Conservation (phyloP, 2,329 filamentous ascomycete genomes). For the Falciphora oryzae region DNA sequence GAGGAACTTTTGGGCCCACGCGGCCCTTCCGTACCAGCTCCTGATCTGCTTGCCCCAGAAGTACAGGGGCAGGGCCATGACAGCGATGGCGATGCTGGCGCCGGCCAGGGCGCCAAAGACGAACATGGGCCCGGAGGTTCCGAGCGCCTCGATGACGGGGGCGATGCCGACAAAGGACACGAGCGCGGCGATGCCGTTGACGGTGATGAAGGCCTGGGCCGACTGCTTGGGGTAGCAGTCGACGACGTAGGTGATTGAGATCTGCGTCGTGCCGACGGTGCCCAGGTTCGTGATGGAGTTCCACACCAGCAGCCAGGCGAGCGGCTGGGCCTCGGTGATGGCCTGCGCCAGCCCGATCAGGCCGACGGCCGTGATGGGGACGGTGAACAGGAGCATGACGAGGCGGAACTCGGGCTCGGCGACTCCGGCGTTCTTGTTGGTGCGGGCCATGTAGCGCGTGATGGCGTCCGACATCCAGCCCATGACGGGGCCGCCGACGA, state of each 20-base stretch:
- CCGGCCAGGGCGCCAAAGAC: conserved; percentile 41
- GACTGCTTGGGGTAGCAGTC: conserved; percentile 9
- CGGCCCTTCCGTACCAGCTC: conserved; percentile 51
- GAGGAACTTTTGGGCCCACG: conserved; percentile 4
- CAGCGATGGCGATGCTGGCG: conserved; percentile 44
- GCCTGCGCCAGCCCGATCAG: conserved; percentile 7
- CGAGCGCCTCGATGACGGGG: conserved; percentile 43
- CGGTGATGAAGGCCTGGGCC: conserved; percentile 9
- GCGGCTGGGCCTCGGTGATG: conserved; percentile 2
- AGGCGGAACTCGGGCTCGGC: conserved; percentile 11
- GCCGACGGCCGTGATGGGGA: conserved; percentile 8
- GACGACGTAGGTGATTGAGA: conserved; percentile 9
- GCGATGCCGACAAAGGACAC: not conserved
- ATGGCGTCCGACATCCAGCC: conserved; percentile 3
- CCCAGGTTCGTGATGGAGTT: conserved; percentile 5
- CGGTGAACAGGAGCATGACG: conserved; percentile 5
- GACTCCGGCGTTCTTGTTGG: conserved; percentile 7
- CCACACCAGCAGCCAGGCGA: conserved; percentile 10
- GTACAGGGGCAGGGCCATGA: conserved; percentile 45
- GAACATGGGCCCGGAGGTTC: conserved; percentile 6
- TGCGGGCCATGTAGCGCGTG: conserved; percentile 7
- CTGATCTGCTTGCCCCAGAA: conserved; percentile 54
- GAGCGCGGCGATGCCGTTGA: not conserved
- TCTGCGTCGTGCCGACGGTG: conserved; percentile 4
- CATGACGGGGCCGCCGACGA: conserved; percentile 5